A percentile compares a stretch with the other conserved stretches of the same genome.
Conservation (phyloP, 2,329 filamentous ascomycete species). For the Kalmusia sp. region DNA sequence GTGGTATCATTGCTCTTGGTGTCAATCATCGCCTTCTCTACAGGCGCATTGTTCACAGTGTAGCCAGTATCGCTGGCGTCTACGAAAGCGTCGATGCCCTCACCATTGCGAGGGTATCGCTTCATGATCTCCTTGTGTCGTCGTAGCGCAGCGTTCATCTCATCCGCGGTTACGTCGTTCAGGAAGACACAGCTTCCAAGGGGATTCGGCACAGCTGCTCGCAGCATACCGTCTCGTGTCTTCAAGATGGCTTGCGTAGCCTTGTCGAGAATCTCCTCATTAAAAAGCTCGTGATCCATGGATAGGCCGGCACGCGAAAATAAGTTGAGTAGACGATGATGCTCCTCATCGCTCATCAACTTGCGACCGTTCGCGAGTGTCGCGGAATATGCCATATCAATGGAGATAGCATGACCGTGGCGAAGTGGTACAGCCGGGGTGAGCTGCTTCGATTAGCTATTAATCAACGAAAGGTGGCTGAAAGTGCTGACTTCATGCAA, state of each 20-base stretch:
- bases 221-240: conserved; percentile 72
- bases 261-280: conserved; percentile 69
- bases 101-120: conserved; percentile 68
- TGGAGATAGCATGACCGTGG: conserved; percentile 76
- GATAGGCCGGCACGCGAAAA: conserved; percentile 75
- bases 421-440: conserved; percentile 72
- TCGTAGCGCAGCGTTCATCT: conserved; percentile 67
- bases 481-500: conserved; percentile 59
- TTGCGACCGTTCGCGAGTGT: conserved; percentile 71
- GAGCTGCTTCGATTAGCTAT: conserved; percentile 53
- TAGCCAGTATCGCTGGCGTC: conserved; percentile 73
- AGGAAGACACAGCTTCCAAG: conserved; percentile 72
- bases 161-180: conserved; percentile 69
- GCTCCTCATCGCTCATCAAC: conserved; percentile 66
- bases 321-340: conserved; percentile 67
- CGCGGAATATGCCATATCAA: conserved; percentile 78
- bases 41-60: conserved; percentile 54
- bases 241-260: conserved; percentile 74
- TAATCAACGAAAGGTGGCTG: neutral
- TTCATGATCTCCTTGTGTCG: conserved; percentile 71
- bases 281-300: conserved; percentile 74
- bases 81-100: conserved; percentile 72
- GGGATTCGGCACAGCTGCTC: conserved; percentile 72
- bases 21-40: conserved; percentile 37
- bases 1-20: conserved; percentile 27